Base-by-base conservation (phyloP, 495 filamentous ascomycete species). In the Aspergillus biplanus region DNA sequence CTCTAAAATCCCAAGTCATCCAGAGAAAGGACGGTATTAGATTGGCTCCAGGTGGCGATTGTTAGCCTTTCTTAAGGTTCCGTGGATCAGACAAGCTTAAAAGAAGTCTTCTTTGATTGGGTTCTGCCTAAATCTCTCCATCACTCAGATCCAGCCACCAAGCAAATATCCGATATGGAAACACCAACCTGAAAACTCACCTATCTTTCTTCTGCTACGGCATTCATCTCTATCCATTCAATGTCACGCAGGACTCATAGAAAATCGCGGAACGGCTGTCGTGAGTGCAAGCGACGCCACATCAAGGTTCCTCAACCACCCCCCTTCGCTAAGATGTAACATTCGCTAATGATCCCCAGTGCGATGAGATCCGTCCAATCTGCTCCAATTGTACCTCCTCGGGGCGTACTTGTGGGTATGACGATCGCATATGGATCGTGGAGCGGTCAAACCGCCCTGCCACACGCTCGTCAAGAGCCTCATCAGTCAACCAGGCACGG, bases 261-360 rank as follows among this genome's bases (percentile, higher is more conserved):
- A 44, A 79, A 79, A 48, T 77, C 73, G 33, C 67, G 74, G n/a
- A 70, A 71, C 56, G 77, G 75, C 32, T 78, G 74, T 56, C 33
- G 71, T 7, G 71, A 74, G 67, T 78, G 74, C 58, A 79, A 79
- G 62, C 71, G 71, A 50, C 74, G 74, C 21, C 75, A 76, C 37
- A 68, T 78, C 39, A 79, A 79, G 68, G 76, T 75, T 62, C 21
- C 21, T 27, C 21, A 27, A 42, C 16, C n/a, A 11, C 15, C 16
- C 6, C 58, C n/a, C n/a, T 35, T 44, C 9, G 12, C n/a, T 27
- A 27, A 27, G 2, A 27, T 27, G 21, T 2, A 27, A 27, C 21
- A n/a, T n/a, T 27, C 1, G 21, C 21, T 27, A 27, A 27, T 27
- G 9, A 16, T 37, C 6, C 8, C 13, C 49, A 79, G 75, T 79